Evolutionary conservation across 257 asterid species (phyloP), one percentile per base, ranked within the genome.

Genomic region (Nicotiana obtusifolia): DNA sequence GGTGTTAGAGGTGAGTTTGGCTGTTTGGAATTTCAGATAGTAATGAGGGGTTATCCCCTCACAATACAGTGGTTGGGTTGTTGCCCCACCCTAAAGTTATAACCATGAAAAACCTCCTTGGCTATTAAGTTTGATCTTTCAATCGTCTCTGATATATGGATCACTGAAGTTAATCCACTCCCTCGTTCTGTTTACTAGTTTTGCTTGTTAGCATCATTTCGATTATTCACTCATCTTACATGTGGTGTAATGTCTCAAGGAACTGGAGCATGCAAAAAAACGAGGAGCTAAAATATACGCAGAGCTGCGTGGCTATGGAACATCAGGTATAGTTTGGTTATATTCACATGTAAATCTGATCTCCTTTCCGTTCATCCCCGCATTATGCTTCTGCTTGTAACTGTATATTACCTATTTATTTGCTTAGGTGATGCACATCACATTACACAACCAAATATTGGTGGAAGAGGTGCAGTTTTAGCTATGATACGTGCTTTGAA

Each of bases 251-350:
- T 56, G 75, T 44, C 69, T 76, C 30, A 77, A 95, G 99, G 99
- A 95, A 87, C 86, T 94, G 79, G 97, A 94, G 90, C 99, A 93
- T 86, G 99, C 99, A 15, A 88, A 84, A 86, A 91, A 82, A 33
- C 95, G 98, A 81, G 98, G 97, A 75, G 99, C 97, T 80, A 94
- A 90, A 87, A 61, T 91, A 20, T 95, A 95, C 81, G 97, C 99
- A 15, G 99, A 95, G 85, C 67, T 95, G 41, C 95, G 97, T 77
- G 99, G 98, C 87, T 94, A 92, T 86, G 98, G 98, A 86, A 91
- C 92, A 94, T 95, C 99, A 81, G 99, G 97, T 92, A 85, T 22
- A 67, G 14, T 60, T 67, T 47, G 30, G 22, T 16, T 81, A 19
- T 75, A 22, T 44, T 66, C 83, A 76, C 84, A 82, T 83, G 56